These are phyloP conservation scores for Daldinia eschscholtzii DNA, from an alignment of 2,329 filamentous ascomycete species.

Conservation along the genomic window DNA sequence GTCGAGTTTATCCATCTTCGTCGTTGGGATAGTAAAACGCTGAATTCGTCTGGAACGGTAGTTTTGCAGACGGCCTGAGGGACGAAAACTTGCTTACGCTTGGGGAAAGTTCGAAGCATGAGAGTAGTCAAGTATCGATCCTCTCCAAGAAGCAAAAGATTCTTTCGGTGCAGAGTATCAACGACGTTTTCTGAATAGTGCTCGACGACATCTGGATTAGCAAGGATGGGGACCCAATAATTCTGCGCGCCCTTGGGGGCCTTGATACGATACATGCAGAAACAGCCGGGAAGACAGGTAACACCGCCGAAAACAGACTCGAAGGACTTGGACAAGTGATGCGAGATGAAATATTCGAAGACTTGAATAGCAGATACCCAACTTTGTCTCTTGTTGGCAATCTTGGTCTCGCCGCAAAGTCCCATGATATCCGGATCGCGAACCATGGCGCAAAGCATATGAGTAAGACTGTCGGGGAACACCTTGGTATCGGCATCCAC, in stretches of 20 bases:
- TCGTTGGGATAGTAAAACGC: conserved; percentile 91
- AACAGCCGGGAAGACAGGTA: conserved; percentile 97
- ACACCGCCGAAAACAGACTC: conserved; percentile 99
- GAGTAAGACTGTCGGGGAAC: conserved; percentile 96
- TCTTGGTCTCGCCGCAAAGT: conserved; percentile 98
- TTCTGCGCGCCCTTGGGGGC: conserved; percentile 98
- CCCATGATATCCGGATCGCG: conserved; percentile 99
- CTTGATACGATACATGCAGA: conserved; percentile 99
- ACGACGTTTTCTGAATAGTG: conserved; percentile 99
- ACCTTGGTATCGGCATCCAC: conserved; percentile 99
- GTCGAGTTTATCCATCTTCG: conserved; percentile 99
- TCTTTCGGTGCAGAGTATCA: conserved; percentile 97
- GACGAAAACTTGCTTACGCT: conserved; percentile 98
- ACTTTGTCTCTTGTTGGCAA: conserved; percentile 94
- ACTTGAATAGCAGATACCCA: conserved; percentile 99
- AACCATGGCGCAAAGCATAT: conserved; percentile 99
- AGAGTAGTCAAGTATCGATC: conserved; percentile 97
- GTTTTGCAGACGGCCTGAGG: conserved; percentile 99
- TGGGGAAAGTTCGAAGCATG: conserved; percentile 98
- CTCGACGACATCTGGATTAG: conserved; percentile 98
- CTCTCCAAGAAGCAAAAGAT: conserved; percentile 91
- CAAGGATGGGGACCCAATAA: conserved; percentile 99
- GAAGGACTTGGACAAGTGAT: conserved; percentile 96
- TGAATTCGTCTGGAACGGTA: conserved; percentile 92
- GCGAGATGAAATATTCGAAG: conserved; percentile 99